Base-by-base conservation (phyloP, 805 yeast genomes). In the Millerozyma miso region DNA sequence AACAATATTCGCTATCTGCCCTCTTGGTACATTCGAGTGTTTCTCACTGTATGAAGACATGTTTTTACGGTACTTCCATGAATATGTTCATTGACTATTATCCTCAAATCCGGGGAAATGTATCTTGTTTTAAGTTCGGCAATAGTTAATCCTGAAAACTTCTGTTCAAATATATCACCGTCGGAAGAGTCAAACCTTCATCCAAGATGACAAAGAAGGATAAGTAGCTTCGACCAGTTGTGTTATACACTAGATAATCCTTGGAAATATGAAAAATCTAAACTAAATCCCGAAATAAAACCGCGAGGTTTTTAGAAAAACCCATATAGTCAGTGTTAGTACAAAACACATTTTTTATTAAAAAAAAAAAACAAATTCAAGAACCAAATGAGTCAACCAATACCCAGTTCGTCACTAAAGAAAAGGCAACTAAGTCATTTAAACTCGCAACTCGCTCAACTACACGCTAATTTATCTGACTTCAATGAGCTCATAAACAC, bases 381-480 rank as follows among this genome's bases (percentile, higher is more conserved):
- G 17, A 6, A 7, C 15, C 34, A 32, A 15, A 31, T 18, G 35
- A 32, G 31, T 31, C 41, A 19, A 18, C 41, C 13, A 4, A 32
- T 34, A 31, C 20, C 40, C 16, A 23, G 44, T 49, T 42, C 47
- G n/a, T 48, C 49, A 2, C 36, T 58, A 15, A 60, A 67, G 37
- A 66, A 70, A 40, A 63, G 80, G 4, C 82, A 79, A 49, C 53
- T 78, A 42, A 64, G 78, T 31, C 65, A 60, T 49, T 41, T 60
- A 37, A 59, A 60, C 37, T 53, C 59, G 6, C 65, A 60, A 38
- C 39, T 60, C 29, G 55, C 56, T 2, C 65, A 76, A 48, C 60
- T 80, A n/a, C 80, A 78, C 47, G 75, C 82, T 5, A 80, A 80
- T 47, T 48, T 80, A 13, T 52, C 68, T 6, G 83, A 79, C 42